Evolutionary conservation across 805 yeast species (phyloP), one percentile per base, ranked within the genome.

Genomic region (Jamesozyma hellenica): DNA sequence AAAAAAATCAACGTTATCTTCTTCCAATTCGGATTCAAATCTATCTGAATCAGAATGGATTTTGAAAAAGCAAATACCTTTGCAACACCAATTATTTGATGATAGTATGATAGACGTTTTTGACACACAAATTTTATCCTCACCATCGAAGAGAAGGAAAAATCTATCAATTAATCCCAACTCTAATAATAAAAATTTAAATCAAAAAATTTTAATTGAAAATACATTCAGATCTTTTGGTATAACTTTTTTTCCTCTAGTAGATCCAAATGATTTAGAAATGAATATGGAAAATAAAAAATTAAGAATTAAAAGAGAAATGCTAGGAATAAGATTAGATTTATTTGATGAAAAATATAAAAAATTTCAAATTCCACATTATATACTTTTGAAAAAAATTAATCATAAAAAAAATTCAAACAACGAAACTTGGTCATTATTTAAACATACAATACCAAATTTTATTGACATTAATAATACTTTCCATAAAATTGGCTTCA

Each of bases 261-360:
- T 55, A 11, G 66, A 64, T 35, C 67, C 68, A 4, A 42, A 55
- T n/a, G 56, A 56, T 31, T 34, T 55, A 9, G 34, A 40, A 27
- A 27, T 49, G 2, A 36, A 50, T 34, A 38, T 41, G 1, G 48
- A 38, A 8, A 42, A 44, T 3, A 39, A 36, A 7, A 43, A 42
- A 19, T 38, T 49, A 32, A 42, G 41, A 9, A 42, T 45, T 4
- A 37, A 35, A 12, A 42, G 56, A 32, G 47, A 49, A 16, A 52
- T 64, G 48, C 14, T 65, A 0, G 70, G 70, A 2, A 50, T 66
- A n/a, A 47, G 71, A 31, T 51, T 66, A n/a, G 71, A 66, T 41
- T 45, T 63, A 1, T 65, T 57, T 40, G 57, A 64, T 36, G 59
- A 56, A 16, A 12, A 38, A 1, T 38, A 36, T 6, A 23, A 49